Conservation (phyloP, 2,329 filamentous ascomycete species). For the Fusarium kyushuense region DNA sequence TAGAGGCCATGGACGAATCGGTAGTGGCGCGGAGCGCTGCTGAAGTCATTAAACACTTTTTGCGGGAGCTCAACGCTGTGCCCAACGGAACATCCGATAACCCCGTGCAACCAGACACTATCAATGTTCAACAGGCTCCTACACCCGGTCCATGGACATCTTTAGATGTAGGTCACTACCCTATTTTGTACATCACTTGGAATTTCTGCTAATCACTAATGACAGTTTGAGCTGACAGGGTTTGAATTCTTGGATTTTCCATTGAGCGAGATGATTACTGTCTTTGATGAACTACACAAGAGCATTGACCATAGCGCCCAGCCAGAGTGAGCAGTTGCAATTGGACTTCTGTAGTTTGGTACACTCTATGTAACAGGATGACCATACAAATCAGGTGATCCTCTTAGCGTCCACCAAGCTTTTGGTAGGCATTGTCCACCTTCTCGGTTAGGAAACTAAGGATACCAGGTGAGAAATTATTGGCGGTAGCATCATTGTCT, state of each 20-base stretch:
- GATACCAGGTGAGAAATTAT: no score
- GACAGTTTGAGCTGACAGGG: background rate
- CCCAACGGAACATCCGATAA: background rate
- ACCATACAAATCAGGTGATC: no score
- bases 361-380: background rate
- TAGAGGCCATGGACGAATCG: conserved; percentile 18
- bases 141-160: conserved; percentile 6
- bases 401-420: no score
- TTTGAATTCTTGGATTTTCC: conserved; percentile 16
- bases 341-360: rapidly evolving
- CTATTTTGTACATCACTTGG: background rate
- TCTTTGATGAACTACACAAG: conserved; percentile 15
- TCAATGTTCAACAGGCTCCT: background rate
- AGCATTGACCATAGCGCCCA: background rate
- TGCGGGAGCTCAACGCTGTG: background rate
- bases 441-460: no score
- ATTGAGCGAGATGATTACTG: conserved; percentile 7
- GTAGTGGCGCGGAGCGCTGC: conserved; percentile 13
- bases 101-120: background rate
- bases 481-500: no score
- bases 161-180: background rate
- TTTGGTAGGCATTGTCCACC: no score
- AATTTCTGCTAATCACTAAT: background rate
- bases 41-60: conserved; percentile 15
- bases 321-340: background rate